A percentile compares a stretch with the other conserved stretches of the same genome.
Evolutionary conservation across 768 basidiomycete genomes (phyloP).

Genomic region (Lactifluus echinatus): DNA sequence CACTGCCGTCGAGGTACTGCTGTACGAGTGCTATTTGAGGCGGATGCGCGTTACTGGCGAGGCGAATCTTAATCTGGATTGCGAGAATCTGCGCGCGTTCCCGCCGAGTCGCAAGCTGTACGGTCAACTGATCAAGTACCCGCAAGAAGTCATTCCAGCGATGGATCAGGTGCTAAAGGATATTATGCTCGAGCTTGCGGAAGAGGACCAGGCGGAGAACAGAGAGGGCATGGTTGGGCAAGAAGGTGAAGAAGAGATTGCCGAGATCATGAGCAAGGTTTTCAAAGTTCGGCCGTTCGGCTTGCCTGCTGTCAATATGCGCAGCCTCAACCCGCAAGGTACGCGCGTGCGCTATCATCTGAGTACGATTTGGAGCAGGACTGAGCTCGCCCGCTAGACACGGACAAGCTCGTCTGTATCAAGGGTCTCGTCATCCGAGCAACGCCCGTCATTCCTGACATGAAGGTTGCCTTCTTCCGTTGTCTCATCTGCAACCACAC

Average conservation of each 20-base stretch:
- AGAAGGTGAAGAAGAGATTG: slow-evolving; percentile 77
- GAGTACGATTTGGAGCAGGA: neutral
- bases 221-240: slow-evolving; percentile 68
- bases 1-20: slow-evolving; percentile 53
- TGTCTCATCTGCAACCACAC: slow-evolving; percentile 94
- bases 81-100: slow-evolving; percentile 78
- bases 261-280: slow-evolving; percentile 76
- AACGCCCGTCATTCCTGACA: slow-evolving; percentile 96
- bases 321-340: slow-evolving; percentile 91
- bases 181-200: slow-evolving; percentile 79
- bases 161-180: slow-evolving; percentile 97
- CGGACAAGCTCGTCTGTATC: slow-evolving; percentile 93
- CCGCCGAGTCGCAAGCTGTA: slow-evolving; percentile 78
- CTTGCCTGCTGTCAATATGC: slow-evolving; percentile 79
- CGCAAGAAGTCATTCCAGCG: slow-evolving; percentile 93
- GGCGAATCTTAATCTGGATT: slow-evolving; percentile 87
- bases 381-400: slow-evolving; percentile 46
- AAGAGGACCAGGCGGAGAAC: slow-evolving; percentile 65
- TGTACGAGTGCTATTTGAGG: slow-evolving; percentile 77
- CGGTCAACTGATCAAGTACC: slow-evolving; percentile 81
- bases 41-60: slow-evolving; percentile 89
- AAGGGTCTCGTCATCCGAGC: slow-evolving; percentile 97
- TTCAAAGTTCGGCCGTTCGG: slow-evolving; percentile 95
- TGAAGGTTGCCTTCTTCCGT: slow-evolving; percentile 98
- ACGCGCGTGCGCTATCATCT: slow-evolving; percentile 17